Evolutionary conservation across 179 eudicot genomes (phyloP).

Genomic region (Drosera spatulata): DNA sequence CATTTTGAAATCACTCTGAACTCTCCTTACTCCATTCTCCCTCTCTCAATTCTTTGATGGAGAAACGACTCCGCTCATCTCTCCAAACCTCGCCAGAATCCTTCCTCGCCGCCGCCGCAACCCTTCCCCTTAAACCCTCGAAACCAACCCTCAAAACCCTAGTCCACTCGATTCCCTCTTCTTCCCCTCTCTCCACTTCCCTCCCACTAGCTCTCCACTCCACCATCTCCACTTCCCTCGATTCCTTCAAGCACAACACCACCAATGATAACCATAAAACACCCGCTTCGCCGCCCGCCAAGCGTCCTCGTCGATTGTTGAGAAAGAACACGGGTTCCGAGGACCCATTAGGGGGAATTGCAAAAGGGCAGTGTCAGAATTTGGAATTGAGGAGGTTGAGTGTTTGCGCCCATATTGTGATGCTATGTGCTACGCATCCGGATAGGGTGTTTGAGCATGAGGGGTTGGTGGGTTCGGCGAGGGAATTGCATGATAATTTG

Average conservation of each 20-base stretch:
- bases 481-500: conserved; percentile 68
- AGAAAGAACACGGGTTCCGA: conserved; percentile 10
- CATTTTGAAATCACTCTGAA: no score
- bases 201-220: conserved; percentile 58
- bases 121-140: conserved; percentile 45
- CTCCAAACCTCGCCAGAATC: background rate
- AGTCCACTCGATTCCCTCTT: conserved; percentile 33
- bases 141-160: conserved; percentile 67
- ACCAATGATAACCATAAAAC: conserved; percentile 14
- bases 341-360: conserved; percentile 2
- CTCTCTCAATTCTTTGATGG: no score
- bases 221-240: conserved; percentile 38
- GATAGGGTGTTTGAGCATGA: conserved; percentile 31
- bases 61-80: no score
- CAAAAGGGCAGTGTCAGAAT: conserved; percentile 9
- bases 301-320: conserved; percentile 52
- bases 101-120: conserved; percentile 50
- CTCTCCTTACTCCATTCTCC: no score
- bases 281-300: conserved; percentile 48
- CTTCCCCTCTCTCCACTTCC: conserved; percentile 38
- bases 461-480: conserved; percentile 53
- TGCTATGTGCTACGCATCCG: conserved; percentile 53
- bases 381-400: conserved; percentile 32
- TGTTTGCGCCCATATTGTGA: conserved; percentile 43
- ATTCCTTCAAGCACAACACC: conserved; percentile 28